Evolutionary conservation across 2,329 filamentous ascomycete species (phyloP).

Genomic region (Akanthomyces uredinophilus): DNA sequence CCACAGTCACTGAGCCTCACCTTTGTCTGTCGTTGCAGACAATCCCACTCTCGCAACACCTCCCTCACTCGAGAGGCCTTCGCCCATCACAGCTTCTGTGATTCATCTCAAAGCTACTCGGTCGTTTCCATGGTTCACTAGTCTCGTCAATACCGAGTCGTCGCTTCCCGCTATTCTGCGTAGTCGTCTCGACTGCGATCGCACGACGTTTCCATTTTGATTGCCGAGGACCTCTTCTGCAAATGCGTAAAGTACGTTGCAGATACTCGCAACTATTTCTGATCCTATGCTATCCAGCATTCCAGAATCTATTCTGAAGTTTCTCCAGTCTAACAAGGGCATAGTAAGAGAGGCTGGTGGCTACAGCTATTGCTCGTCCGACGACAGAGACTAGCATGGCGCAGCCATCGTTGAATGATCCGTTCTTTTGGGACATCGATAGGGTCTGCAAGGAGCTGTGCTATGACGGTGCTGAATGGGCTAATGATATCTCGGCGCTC

Average conservation of each 20-base stretch:
- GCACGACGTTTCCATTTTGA: background rate
- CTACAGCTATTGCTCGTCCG: background rate
- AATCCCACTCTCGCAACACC: background rate
- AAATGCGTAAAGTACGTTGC: background rate
- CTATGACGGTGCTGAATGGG: conserved; percentile 45
- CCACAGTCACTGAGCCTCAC: background rate
- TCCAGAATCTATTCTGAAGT: background rate
- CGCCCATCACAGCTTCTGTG: too few relatives aligned
- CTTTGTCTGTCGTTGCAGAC: background rate
- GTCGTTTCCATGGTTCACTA: too few relatives aligned
- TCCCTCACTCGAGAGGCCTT: too few relatives aligned
- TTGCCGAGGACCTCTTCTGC: background rate
- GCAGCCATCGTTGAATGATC: conserved; percentile 45
- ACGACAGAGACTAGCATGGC: conserved; percentile 20
- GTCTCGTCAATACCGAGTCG: background rate
- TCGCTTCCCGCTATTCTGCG: background rate
- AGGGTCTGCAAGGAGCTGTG: conserved; percentile 64
- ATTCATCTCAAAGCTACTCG: background rate
- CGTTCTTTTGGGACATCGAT: conserved; percentile 68
- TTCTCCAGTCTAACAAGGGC: background rate
- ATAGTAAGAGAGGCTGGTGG: background rate
- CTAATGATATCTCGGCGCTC: conserved; percentile 44
- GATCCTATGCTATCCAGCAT: background rate
- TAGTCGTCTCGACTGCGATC: background rate
- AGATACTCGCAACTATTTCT: background rate